These are phyloP conservation scores for Pleurotus salmoneostramineus DNA, from an alignment of 768 basidiomycete genomes.

Conservation along the genomic window DNA sequence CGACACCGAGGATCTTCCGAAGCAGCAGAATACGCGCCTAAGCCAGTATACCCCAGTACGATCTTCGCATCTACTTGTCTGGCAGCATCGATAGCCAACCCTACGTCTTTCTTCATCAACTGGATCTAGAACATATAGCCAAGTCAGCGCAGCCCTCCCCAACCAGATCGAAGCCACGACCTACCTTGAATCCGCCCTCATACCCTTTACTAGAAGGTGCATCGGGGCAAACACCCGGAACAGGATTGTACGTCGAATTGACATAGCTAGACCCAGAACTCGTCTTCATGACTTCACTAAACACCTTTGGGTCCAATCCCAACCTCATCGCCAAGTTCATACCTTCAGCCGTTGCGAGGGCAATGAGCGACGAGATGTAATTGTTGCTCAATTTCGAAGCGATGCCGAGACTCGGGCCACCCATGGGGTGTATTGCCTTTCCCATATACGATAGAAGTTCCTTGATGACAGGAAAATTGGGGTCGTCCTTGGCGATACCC, in stretches of 20 bases:
- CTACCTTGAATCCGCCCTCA: constrained; percentile 40
- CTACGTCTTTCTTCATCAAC: constrained; percentile 42
- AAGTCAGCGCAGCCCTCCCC: background rate
- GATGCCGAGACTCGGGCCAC: constrained; percentile 35
- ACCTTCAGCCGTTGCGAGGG: constrained; percentile 37
- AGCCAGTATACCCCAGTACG: constrained; percentile 32
- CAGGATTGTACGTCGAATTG: constrained; percentile 38
- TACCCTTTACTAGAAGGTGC: constrained; percentile 38
- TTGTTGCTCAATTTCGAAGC: constrained; percentile 43
- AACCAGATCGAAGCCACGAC: background rate
- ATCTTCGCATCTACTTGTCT: constrained; percentile 31
- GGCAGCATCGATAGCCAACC: constrained; percentile 34
- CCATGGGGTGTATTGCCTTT: constrained; percentile 29
- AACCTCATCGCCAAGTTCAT: constrained; percentile 44
- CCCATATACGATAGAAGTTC: constrained; percentile 31
- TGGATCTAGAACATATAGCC: constrained; percentile 24
- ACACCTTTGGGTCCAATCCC: constrained; percentile 33
- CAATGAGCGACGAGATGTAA: constrained; percentile 37
- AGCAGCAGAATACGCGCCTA: constrained; percentile 33
- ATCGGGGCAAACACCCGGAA: constrained; percentile 39
- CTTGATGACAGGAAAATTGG: constrained; percentile 27
- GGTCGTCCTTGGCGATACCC: constrained; percentile 27
- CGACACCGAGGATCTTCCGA: constrained; percentile 33
- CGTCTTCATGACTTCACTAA: constrained; percentile 33
- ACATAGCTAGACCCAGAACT: constrained; percentile 39